A percentile compares a stretch with the other conserved stretches of the same genome.
These are phyloP conservation scores for Phytophthora fragariae DNA, from an alignment of 352 stramenopile genomes.

Conservation along the genomic window DNA sequence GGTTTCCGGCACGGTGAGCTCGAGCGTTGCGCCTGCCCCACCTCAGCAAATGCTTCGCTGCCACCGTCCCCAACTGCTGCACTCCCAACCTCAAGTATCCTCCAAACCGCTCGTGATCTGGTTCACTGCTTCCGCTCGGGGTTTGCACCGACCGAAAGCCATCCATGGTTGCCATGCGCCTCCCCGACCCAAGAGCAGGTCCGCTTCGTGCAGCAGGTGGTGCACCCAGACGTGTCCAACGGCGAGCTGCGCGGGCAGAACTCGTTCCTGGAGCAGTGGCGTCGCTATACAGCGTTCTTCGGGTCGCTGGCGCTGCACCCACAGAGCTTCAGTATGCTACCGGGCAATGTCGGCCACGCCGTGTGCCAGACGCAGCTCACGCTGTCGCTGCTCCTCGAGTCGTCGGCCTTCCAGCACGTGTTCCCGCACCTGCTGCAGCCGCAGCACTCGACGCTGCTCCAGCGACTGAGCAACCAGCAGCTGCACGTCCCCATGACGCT, in stretches of 20 bases:
- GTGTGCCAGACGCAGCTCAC: constrained; percentile 19
- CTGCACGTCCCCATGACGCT: constrained; percentile 24
- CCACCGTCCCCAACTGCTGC: not conserved
- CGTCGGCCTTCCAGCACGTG: constrained; percentile 9
- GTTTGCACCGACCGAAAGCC: constrained; percentile 9
- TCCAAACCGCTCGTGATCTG: constrained; percentile 22
- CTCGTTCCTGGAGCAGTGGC: constrained; percentile 42
- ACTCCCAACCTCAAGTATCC: not conserved
- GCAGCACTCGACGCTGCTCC: constrained; percentile 6
- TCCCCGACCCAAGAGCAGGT: constrained; percentile 23
- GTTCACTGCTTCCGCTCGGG: constrained; percentile 35
- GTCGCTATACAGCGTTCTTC: constrained; percentile 32
- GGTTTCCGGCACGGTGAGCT: not conserved
- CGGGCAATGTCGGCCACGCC: not conserved
- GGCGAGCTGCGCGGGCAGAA: constrained; percentile 28
- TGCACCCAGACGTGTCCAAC: constrained; percentile 18
- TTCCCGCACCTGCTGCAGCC: constrained; percentile 20
- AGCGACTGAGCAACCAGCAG: constrained; percentile 8
- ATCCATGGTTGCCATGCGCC: constrained; percentile 18
- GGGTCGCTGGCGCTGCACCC: constrained; percentile 6
- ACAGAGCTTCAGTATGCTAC: constrained; percentile 14
- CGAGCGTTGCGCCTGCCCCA: not conserved
- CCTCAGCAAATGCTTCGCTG: not conserved
- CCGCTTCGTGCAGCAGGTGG: constrained; percentile 29
- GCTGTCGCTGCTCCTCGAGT: constrained; percentile 18